Evolutionary conservation across 2,329 filamentous ascomycete species (phyloP).

Genomic region (Cladosporium sp.): DNA sequence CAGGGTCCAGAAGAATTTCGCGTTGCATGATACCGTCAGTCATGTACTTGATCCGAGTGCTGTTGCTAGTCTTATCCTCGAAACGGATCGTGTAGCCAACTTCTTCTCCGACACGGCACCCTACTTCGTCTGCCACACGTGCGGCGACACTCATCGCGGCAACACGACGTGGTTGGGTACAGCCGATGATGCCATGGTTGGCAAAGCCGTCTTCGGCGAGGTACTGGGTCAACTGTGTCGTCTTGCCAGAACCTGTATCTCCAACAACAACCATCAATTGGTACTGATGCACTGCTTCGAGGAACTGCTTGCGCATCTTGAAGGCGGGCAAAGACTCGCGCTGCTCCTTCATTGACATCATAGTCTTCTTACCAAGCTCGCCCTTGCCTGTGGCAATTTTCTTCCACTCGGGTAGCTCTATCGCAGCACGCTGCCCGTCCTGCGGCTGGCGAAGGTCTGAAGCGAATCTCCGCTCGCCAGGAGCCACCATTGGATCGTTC

Average conservation of each 20-base stretch:
- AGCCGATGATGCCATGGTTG: slow-evolving; percentile 84
- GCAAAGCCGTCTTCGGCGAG: slow-evolving; percentile 88
- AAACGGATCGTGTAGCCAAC: slow-evolving; percentile 98
- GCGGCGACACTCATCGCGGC: slow-evolving; percentile 97
- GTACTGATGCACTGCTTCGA: slow-evolving; percentile 81
- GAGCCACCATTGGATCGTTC: slow-evolving; percentile 92
- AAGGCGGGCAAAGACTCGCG: slow-evolving; percentile 84
- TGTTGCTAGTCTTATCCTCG: slow-evolving; percentile 83
- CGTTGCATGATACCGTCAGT: slow-evolving; percentile 97
- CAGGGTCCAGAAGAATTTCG: slow-evolving; percentile 88
- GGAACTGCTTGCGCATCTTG: slow-evolving; percentile 79
- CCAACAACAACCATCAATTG: slow-evolving; percentile 94
- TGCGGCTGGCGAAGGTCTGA: slow-evolving; percentile 72
- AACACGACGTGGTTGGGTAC: slow-evolving; percentile 93
- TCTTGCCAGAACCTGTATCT: slow-evolving; percentile 96
- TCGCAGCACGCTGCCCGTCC: slow-evolving; percentile 48
- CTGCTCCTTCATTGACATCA: slow-evolving; percentile 91
- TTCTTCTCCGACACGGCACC: slow-evolving; percentile 82
- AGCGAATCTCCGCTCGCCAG: slow-evolving; percentile 82
- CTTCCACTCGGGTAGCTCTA: slow-evolving; percentile 89
- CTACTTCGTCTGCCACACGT: slow-evolving; percentile 93
- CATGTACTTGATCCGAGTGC: slow-evolving; percentile 98
- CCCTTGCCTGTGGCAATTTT: slow-evolving; percentile 70
- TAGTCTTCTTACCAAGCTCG: slow-evolving; percentile 79
- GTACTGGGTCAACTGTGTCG: slow-evolving; percentile 93